Conservation (phyloP, 2,329 filamentous ascomycete species). For the Myotisia sp. region DNA sequence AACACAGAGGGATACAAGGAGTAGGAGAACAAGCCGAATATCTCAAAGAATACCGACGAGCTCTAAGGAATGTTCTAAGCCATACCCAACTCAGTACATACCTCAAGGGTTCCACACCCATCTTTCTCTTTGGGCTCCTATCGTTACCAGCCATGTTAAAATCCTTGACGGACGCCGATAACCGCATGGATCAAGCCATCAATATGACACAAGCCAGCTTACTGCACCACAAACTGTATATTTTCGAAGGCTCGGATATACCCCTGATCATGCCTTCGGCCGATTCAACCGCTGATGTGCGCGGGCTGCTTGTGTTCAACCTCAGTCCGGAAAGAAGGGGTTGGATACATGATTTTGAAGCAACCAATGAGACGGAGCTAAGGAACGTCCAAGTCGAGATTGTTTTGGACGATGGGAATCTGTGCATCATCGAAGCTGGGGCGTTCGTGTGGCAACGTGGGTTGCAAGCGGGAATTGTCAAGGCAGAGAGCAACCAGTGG, state of each 20-base stretch:
- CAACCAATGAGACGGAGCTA: constrained; percentile 11
- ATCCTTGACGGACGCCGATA: constrained; percentile 14
- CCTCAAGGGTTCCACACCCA: constrained; percentile 12
- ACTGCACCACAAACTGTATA: constrained; percentile 16
- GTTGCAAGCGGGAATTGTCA: constrained; percentile 1
- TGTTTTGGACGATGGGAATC: constrained; percentile 10
- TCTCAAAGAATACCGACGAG: constrained; percentile 16
- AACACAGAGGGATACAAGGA: too few species aligned
- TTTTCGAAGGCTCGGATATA: constrained; percentile 10
- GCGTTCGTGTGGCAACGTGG: constrained; percentile 16
- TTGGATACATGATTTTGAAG: constrained; percentile 16
- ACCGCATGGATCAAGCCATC: constrained; percentile 12
- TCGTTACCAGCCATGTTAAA: constrained; percentile 22
- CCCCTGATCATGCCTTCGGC: constrained; percentile 16
- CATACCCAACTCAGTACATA: constrained; percentile 13
- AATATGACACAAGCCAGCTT: constrained; percentile 20
- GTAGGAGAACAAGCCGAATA: too few species aligned
- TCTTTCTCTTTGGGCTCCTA: constrained; percentile 20
- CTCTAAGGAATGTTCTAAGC: constrained; percentile 15
- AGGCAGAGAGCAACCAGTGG: constrained; percentile 5
- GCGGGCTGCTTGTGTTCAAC: constrained; percentile 19
- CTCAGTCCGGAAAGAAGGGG: constrained; percentile 16
- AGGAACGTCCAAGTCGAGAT: constrained; percentile 16
- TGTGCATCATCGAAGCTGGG: constrained; percentile 16
- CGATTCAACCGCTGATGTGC: constrained; percentile 10